Base-by-base conservation (phyloP, 768 basidiomycete species). In the Rickenella mellea region DNA sequence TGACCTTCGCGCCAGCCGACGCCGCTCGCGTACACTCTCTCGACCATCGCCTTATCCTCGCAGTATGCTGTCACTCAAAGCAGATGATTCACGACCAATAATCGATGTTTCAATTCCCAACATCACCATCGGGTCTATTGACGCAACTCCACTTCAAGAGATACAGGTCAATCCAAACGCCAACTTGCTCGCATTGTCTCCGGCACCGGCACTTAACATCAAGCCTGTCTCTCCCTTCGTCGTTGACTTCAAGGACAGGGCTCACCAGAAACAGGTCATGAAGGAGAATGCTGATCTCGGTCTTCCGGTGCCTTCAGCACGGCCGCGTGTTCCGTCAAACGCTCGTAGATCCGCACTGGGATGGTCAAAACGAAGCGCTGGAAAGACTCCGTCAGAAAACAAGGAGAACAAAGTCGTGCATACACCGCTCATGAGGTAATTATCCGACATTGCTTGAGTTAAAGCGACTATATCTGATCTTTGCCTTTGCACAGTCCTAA, bases 31-130 rank as follows among this genome's bases (percentile, higher is more conserved):
- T 11, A 84, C 78, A 0, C 69, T 73, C 22, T 87, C 85, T 21
- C 69, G 86, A 14, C 66, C 82, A 0, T 82, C 82, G 4, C 86
- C 85, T 0, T 88, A 89, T 47, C 82, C 84, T 27, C 60, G 68
- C 40, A 51, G 78, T 11, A 78, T 70, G 53, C 57, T 65, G 0
- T 66, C 69, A 1, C 53, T 67, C 12, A 71, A 78, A 0, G 60
- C 69, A 0, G 69, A 76, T 28, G 57, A 65, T 31, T 45, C 57
- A 1, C 65, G 58, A 1, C 53, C 59, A 0, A 52, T 56, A 6
- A 43, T 52, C 6, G 36, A 20, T 38, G 24, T 22, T 3, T 17
- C 33, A 29, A 15, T 33, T 17, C 39, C 37, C 44, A 37, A 29
- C 17, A n/a, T 51, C 11, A 49, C 51, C 43, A 19, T 42, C 37